These are phyloP conservation scores for Colletotrichum sp. DNA, from an alignment of 2,329 filamentous ascomycete species.

Conservation along the genomic window DNA sequence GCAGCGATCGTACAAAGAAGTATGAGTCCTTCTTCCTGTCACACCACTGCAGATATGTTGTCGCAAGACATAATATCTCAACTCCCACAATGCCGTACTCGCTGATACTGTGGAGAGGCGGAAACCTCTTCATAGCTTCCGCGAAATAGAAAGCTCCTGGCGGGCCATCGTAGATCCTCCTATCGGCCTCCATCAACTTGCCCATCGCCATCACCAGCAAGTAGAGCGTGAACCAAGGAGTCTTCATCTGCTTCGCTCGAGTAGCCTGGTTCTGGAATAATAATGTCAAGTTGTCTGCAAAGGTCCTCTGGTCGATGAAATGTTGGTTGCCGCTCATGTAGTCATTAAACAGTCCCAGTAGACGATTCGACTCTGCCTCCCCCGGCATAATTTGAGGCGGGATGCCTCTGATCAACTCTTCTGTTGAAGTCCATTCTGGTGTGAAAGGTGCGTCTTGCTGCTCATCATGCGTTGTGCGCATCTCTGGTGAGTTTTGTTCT, in stretches of 20 bases:
- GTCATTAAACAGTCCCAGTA: conserved; percentile 28
- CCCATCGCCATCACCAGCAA: conserved; percentile 33
- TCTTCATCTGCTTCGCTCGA: conserved; percentile 22
- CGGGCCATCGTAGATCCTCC: conserved; percentile 19
- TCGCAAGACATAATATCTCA: conserved; percentile 29
- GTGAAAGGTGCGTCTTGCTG: conserved; percentile 4
- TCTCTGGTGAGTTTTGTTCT: not conserved
- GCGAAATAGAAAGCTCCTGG: conserved; percentile 30
- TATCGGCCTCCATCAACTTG: conserved; percentile 28
- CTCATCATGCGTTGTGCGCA: not conserved
- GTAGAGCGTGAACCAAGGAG: conserved; percentile 31
- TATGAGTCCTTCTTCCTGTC: conserved; percentile 33
- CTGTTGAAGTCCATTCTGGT: conserved; percentile 15
- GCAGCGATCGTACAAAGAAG: conserved; percentile 23
- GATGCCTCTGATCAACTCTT: conserved; percentile 16
- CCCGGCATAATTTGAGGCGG: conserved; percentile 10
- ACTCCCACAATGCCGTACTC: conserved; percentile 29
- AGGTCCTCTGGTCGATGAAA: conserved; percentile 30
- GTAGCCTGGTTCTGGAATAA: conserved; percentile 27
- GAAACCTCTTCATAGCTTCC: conserved; percentile 28
- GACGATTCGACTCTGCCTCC: conserved; percentile 23
- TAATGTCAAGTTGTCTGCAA: conserved; percentile 27
- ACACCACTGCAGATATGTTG: conserved; percentile 32
- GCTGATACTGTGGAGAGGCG: conserved; percentile 28
- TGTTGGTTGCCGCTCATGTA: conserved; percentile 32